Evolutionary conservation across 1,284 basidiomycete genomes (phyloP).

Genomic region (Trametes versicolor): DNA sequence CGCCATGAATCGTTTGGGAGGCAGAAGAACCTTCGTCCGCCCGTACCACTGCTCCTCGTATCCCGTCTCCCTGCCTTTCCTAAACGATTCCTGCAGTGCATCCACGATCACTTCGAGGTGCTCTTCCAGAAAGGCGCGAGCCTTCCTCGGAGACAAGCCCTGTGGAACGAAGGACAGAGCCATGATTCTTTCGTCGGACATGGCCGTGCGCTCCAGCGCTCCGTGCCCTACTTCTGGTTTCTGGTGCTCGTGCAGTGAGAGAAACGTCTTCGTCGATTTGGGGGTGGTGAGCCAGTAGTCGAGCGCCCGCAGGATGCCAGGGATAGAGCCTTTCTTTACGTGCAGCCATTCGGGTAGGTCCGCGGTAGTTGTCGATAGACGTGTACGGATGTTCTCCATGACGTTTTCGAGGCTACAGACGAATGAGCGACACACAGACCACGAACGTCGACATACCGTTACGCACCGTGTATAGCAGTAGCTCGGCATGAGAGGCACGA

Average conservation of each 20-base stretch:
- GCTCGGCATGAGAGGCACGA: slow-evolving; percentile 17
- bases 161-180: slow-evolving; percentile 13
- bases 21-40: slow-evolving; percentile 18
- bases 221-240: background rate
- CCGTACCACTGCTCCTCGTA: slow-evolving; percentile 22
- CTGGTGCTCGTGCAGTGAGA: background rate
- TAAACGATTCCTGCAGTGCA: background rate
- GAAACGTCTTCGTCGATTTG: slow-evolving; percentile 16
- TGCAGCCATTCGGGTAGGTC: slow-evolving; percentile 20
- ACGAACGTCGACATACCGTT: background rate
- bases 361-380: background rate
- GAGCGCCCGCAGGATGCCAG: slow-evolving; percentile 13
- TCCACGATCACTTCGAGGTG: slow-evolving; percentile 13
- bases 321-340: slow-evolving; percentile 14
- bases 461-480: slow-evolving; percentile 22
- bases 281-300: slow-evolving; percentile 22
- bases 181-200: slow-evolving; percentile 8
- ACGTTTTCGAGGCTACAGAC: background rate
- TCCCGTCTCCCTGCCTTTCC: background rate
- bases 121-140: slow-evolving; percentile 11
- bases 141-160: background rate
- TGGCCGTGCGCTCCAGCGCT: background rate
- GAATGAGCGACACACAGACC: background rate
- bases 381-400: background rate
- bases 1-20: slow-evolving; percentile 11